Evolutionary conservation across 148 eudicot genomes (phyloP), one percentile per base, ranked within the genome.

Genomic region (Rhododendron ovatum): DNA sequence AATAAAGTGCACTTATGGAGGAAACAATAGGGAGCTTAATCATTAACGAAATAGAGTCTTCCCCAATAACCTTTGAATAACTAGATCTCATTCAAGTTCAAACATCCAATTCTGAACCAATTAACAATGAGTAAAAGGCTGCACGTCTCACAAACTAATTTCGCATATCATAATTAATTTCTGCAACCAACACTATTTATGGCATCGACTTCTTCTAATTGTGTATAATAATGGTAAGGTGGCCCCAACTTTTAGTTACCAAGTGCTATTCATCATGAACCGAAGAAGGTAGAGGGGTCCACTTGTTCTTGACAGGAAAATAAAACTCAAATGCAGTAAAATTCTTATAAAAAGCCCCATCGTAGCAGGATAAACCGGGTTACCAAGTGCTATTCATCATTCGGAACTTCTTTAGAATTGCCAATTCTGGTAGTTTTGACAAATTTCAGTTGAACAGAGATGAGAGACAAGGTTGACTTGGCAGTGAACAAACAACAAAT

Each of bases 1-100:
- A n/a, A 65, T 65, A 65, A 65, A 65, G 71, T n/a, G 71, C 71
- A 65, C 71, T n/a, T 65, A n/a, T 65, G 71, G 30, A 65, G 71
- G 71, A 65, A 65, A 65, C 30, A n/a, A 8, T 24, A 26, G 30
- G 71, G 9, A 65, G 30, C 71, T 65, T 12, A 9, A 65, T 65
- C 71, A 65, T 26, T 7, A 65, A 65, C 13, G 26, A 24, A n/a
- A 20, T 59, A 65, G 69, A 39, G 41, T 39, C 41, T 39, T 65
- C 9, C 33, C 71, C 71, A 1, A 63, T n/a, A 20, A 4, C 30
- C 71, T n/a, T 26, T 65, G 71, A 65, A 59, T 20, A n/a, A 59
- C 65, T 57, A 57, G n/a, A 20, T 59, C 65, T 59, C 24, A 20
- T 59, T 59, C n/a, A 20, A 20, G n/a, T 59, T 59, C 24, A 65